Conservation (phyloP, 257 asterid genomes). For the Solanum infundibuliforme region DNA sequence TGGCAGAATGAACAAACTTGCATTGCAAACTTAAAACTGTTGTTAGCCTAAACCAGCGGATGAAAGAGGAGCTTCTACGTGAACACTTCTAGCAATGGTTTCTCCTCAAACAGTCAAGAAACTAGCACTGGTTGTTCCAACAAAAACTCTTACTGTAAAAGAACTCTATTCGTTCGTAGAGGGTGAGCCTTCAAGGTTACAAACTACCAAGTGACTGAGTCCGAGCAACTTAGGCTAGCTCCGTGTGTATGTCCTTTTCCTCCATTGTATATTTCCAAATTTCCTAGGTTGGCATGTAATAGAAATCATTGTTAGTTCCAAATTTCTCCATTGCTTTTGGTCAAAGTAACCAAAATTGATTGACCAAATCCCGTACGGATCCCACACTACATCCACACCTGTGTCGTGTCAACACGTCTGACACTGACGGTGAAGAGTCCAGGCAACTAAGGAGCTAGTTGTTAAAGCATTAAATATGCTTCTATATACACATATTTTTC, state of each 20-base stretch:
- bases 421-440: neutral
- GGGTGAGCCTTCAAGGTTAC: neutral
- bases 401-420: neutral
- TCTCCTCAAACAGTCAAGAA: neutral
- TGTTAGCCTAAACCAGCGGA: neutral
- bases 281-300: neutral
- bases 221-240: neutral
- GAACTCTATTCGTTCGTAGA: neutral
- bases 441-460: neutral
- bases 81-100: neutral
- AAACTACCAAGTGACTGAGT: neutral
- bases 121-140: neutral
- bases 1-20: neutral
- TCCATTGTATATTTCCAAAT: neutral
- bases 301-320: neutral
- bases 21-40: neutral
- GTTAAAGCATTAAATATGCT: neutral
- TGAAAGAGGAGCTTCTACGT: neutral
- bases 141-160: neutral
- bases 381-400: neutral
- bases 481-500: neutral
- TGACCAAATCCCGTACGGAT: neutral
- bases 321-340: neutral
- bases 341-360: neutral
- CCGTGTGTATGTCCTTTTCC: neutral